phyloP scores from a whole-genome alignment of 2,329 filamentous ascomycete genomes.

The Monosporascus cannonballus region DNA sequence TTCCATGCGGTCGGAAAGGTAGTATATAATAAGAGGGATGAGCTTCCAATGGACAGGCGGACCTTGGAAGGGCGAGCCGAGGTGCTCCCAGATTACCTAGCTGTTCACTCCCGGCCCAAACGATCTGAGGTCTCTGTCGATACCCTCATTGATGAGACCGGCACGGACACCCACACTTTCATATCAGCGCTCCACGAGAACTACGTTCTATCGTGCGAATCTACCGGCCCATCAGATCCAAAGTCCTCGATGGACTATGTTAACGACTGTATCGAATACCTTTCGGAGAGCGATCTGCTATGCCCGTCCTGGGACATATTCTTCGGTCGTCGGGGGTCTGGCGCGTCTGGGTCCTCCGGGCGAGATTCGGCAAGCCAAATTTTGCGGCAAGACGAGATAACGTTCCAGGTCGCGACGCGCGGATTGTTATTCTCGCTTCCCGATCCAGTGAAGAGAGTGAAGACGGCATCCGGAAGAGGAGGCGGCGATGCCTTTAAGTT shows the following conservation, averaged over 20 bases:
- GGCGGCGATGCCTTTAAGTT: conserved; percentile 70
- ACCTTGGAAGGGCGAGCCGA: conserved; percentile 39
- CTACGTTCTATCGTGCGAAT: conserved; percentile 77
- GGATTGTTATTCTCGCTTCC: conserved; percentile 83
- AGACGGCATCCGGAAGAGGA: conserved; percentile 35
- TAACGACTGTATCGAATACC: conserved; percentile 75
- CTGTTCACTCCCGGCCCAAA: conserved; percentile 52
- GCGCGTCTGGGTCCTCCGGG: conserved; percentile 39
- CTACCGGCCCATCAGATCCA: conserved; percentile 40
- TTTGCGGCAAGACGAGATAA: conserved; percentile 87
- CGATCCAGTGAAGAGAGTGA: conserved; percentile 71
- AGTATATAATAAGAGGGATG: conserved; percentile 87
- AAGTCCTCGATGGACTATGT: conserved; percentile 68
- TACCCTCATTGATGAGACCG: conserved; percentile 82
- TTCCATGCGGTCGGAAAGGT: conserved; percentile 97
- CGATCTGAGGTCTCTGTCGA: conserved; percentile 63
- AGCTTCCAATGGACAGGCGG: conserved; percentile 33
- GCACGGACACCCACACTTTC: conserved; percentile 87
- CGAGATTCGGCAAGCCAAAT: conserved; percentile 62
- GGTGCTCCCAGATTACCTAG: conserved; percentile 52
- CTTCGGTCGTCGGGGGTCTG: conserved; percentile 54
- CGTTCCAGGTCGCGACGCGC: conserved; percentile 83
- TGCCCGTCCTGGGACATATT: conserved; percentile 65
- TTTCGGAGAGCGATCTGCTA: conserved; percentile 85
- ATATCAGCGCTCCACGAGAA: conserved; percentile 91